Percentiles rank a stretch among this genome's conserved stretches.
phyloP scores from a whole-genome alignment of 164 flowering plant species.

The Stephania japonica region DNA sequence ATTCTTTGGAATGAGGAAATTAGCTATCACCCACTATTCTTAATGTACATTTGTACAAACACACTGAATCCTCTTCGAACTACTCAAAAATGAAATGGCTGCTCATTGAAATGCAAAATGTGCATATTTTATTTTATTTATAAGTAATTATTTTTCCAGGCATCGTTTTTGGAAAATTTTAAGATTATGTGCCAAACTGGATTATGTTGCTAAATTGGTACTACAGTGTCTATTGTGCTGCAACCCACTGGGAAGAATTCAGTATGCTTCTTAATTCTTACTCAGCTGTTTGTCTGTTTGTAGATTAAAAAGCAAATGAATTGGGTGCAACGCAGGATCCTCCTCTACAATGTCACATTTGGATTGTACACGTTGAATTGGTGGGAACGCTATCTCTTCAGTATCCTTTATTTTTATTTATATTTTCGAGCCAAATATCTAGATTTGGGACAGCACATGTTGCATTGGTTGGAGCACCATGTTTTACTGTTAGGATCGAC shows the following conservation, averaged over 20 bases:
- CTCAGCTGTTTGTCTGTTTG: neutral
- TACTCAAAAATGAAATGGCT: neutral
- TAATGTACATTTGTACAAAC: neutral
- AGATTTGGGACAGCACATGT: neutral
- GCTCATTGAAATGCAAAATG: neutral
- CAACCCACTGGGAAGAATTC: neutral
- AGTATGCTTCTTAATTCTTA: neutral
- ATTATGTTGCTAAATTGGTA: neutral
- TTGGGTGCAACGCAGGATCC: constrained; percentile 21
- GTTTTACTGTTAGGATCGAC: neutral
- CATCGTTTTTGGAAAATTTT: neutral
- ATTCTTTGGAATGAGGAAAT: too few relatives aligned
- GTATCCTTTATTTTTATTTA: constrained; percentile 21
- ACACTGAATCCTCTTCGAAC: neutral
- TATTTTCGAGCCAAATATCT: neutral
- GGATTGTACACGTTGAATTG: constrained; percentile 33
- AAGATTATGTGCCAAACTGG: neutral
- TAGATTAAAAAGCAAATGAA: constrained; percentile 3
- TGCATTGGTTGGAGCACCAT: neutral
- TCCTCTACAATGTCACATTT: constrained; percentile 31
- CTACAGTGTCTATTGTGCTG: neutral
- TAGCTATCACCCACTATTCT: neutral
- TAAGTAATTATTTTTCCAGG: neutral
- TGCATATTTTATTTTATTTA: too few relatives aligned
- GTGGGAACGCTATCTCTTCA: constrained; percentile 34